phyloP scores from a whole-genome alignment of 2,329 filamentous ascomycete genomes.

The Arthroderma uncinatum region DNA sequence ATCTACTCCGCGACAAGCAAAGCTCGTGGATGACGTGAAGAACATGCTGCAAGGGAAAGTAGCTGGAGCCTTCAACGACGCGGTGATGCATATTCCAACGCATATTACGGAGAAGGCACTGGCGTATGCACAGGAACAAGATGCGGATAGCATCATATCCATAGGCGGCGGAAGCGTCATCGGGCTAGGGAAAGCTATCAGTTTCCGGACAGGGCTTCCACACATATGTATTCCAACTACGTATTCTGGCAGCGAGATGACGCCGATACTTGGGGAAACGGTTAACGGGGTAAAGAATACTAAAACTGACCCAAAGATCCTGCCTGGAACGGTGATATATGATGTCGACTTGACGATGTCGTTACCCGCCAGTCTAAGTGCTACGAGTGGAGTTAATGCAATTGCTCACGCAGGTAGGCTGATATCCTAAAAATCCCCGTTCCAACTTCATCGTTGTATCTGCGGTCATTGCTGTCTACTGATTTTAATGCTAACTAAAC shows the following conservation, averaged over 20 bases:
- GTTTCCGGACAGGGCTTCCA: constrained; percentile 42
- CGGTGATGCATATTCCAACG: constrained; percentile 53
- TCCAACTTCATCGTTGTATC: background rate
- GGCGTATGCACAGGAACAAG: constrained; percentile 33
- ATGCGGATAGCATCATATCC: constrained; percentile 47
- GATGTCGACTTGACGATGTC: constrained; percentile 54
- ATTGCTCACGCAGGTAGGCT: constrained; percentile 49
- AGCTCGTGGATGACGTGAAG: constrained; percentile 38
- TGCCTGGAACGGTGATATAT: constrained; percentile 52
- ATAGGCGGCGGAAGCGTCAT: constrained; percentile 54
- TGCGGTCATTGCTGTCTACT: background rate
- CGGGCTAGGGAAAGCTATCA: constrained; percentile 50
- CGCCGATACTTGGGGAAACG: constrained; percentile 53
- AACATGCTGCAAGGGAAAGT: constrained; percentile 36
- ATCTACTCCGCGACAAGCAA: constrained; percentile 44
- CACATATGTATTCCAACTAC: constrained; percentile 53
- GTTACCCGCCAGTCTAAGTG: constrained; percentile 43
- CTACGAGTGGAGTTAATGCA: constrained; percentile 53
- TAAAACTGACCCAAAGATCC: constrained; percentile 46
- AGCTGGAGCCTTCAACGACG: constrained; percentile 45
- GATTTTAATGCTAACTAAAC: background rate
- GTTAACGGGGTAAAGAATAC: constrained; percentile 49
- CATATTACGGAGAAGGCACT: constrained; percentile 48
- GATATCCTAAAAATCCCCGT: no score
- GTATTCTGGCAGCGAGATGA: constrained; percentile 54